Evolutionary conservation across 495 filamentous ascomycete species (phyloP).

Genomic region (Lasiosphaeria ovina): DNA sequence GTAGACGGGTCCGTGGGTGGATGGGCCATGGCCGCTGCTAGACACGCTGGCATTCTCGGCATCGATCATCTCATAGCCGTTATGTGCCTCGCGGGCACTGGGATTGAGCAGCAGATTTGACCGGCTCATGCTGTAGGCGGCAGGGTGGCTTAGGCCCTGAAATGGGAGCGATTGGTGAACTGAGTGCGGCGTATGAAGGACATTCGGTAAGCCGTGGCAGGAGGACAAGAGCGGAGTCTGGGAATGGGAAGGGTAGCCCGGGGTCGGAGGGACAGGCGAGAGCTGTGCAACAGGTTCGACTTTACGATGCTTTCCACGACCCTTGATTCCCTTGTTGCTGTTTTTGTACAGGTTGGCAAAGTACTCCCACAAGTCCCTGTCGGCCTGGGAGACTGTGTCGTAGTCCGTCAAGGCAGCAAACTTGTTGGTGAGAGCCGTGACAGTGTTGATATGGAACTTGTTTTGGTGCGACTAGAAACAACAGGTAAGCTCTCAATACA

Average conservation of each 20-base stretch:
- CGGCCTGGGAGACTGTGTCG: slow-evolving; percentile 60
- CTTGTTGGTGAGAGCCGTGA: slow-evolving; percentile 68
- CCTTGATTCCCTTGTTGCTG: slow-evolving; percentile 97
- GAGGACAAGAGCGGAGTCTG: slow-evolving; percentile 23
- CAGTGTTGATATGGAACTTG: slow-evolving; percentile 75
- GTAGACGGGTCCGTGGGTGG: slow-evolving; percentile 39
- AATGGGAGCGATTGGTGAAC: slow-evolving; percentile 14
- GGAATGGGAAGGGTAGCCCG: slow-evolving; percentile 7
- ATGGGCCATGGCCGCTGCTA: slow-evolving; percentile 32
- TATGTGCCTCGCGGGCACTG: slow-evolving; percentile 23
- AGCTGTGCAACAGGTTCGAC: slow-evolving; percentile 32
- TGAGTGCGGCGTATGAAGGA: slow-evolving; percentile 21
- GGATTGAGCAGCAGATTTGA: slow-evolving; percentile 16
- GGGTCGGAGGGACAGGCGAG: slow-evolving; percentile 9
- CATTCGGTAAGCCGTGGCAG: slow-evolving; percentile 21
- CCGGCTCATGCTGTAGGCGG: slow-evolving; percentile 31
- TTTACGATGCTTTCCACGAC: slow-evolving; percentile 79
- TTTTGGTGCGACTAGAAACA: slow-evolving; percentile 80
- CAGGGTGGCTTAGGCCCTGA: slow-evolving; percentile 25
- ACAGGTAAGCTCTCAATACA: slow-evolving; percentile 9
- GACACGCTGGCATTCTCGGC: slow-evolving; percentile 42
- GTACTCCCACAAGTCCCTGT: slow-evolving; percentile 82
- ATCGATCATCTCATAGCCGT: slow-evolving; percentile 46
- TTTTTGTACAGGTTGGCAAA: slow-evolving; percentile 89
- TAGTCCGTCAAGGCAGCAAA: slow-evolving; percentile 66